Conservation (phyloP, 2,329 filamentous ascomycete genomes). For the Trematosphaeria pertusa region DNA sequence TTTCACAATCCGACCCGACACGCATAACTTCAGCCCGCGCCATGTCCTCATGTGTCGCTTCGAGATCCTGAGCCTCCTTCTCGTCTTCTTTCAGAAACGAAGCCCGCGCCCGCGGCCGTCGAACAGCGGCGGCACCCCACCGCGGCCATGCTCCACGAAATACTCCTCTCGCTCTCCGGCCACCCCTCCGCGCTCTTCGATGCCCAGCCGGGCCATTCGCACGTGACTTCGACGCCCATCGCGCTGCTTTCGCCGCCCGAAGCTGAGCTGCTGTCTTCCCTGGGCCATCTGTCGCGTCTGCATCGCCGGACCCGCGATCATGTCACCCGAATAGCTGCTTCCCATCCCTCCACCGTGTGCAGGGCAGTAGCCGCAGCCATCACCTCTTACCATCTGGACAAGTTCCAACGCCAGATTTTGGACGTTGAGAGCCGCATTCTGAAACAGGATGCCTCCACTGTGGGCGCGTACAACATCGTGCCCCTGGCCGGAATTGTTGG, state of each 20-base stretch:
- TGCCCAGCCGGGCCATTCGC: slow-evolving; percentile 49
- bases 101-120: slow-evolving; percentile 13
- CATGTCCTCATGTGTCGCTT: slow-evolving; percentile 43
- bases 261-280: slow-evolving; percentile 77
- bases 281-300: slow-evolving; percentile 78
- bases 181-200: slow-evolving; percentile 89
- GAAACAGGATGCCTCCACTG: slow-evolving; percentile 75
- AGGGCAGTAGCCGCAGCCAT: slow-evolving; percentile 85
- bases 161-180: slow-evolving; percentile 93
- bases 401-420: slow-evolving; percentile 83
- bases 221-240: slow-evolving; percentile 48
- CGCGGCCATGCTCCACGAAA: slow-evolving; percentile 88
- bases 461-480: slow-evolving; percentile 92
- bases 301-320: slow-evolving; percentile 75
- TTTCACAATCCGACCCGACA: slow-evolving; percentile 3
- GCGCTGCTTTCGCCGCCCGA: slow-evolving; percentile 76
- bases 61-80: slow-evolving; percentile 44
- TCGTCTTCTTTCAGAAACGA: slow-evolving; percentile 35
- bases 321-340: slow-evolving; percentile 70
- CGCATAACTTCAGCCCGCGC: neutral
- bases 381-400: slow-evolving; percentile 73
- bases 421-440: slow-evolving; percentile 83
- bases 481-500: slow-evolving; percentile 83
- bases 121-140: slow-evolving; percentile 16
- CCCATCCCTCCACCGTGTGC: slow-evolving; percentile 82